These are phyloP conservation scores for Apiospora hydei DNA, from an alignment of 2,329 filamentous ascomycete species.

Conservation along the genomic window DNA sequence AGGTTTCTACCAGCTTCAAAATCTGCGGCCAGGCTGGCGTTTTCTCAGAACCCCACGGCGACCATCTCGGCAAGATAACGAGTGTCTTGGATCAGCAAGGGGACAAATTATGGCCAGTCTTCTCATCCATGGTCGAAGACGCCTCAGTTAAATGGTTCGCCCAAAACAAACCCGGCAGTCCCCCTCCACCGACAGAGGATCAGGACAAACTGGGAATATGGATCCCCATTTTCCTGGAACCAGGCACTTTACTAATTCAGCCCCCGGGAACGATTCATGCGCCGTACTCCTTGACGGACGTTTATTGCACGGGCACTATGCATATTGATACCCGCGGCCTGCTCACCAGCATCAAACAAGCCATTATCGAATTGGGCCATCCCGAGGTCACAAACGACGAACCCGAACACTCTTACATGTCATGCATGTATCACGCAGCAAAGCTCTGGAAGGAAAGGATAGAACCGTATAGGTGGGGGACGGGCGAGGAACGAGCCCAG, in stretches of 20 bases:
- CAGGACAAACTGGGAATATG: constrained; percentile 19
- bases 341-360: constrained; percentile 11
- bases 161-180: not conserved
- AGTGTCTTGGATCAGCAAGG: constrained; percentile 18
- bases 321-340: constrained; percentile 24
- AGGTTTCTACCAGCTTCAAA: constrained; percentile 18
- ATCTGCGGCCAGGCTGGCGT: constrained; percentile 22
- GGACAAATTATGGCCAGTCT: constrained; percentile 17
- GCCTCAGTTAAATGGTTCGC: constrained; percentile 21
- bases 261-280: constrained; percentile 21
- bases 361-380: constrained; percentile 12
- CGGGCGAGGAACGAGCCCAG: not conserved
- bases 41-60: constrained; percentile 20
- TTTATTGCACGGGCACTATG: constrained; percentile 23
- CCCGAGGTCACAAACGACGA: constrained; percentile 25
- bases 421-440: constrained; percentile 24
- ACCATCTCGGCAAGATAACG: constrained; percentile 23
- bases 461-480: constrained; percentile 19
- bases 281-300: constrained; percentile 22
- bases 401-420: constrained; percentile 6
- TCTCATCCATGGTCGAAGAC: constrained; percentile 19
- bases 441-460: constrained; percentile 23
- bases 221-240: constrained; percentile 22
- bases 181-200: not conserved
- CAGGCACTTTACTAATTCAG: constrained; percentile 21